Evolutionary conservation across 768 basidiomycete species (phyloP), one percentile per base, ranked within the genome.

Genomic region (Gloeopeniophorella convolvens): DNA sequence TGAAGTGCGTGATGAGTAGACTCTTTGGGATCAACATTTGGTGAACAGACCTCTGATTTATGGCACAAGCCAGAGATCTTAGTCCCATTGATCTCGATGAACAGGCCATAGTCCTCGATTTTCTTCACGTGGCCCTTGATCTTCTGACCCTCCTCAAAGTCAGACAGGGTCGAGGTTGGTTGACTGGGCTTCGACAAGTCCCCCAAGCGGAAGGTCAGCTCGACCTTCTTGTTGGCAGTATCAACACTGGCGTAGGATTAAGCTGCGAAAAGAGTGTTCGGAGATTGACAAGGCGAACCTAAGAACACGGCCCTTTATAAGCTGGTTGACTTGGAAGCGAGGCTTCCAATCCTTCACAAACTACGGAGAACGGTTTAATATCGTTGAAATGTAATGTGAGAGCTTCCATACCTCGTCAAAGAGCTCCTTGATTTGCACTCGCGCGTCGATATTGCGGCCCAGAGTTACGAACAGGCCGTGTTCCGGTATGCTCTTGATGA

Each of bases 271-370:
- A 20, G 18, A 23, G 30, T 3, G 21, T 16, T 13, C 33, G 9
- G 34, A 37, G n/a, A 23, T 18, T 33, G 5, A 21, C 39, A 59
- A 39, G 2, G 42, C 69, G n/a, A 60, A 90, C 88, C 78, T 83
- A 32, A 89, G 66, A 61, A 98, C 79, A 44, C 88, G 80, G 42
- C 94, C 95, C 56, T 82, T 85, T 11, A 96, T 90, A 3, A 97
- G 65, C 60, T 97, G 91, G 59, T 89, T 83, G 33, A 76, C 68
- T 54, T 76, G 68, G 66, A 97, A 97, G 18, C 75, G 78, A 23
- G 75, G 71, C 68, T 94, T 86, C 95, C 95, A 99, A 33, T 97
- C 94, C 67, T 97, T 96, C 60, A 97, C 79, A 66, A 79, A 98
- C 90, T 96, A 59, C 54, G 48, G 40, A 23, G 7, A 28, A 8